A percentile compares a stretch with the other conserved stretches of the same genome.
phyloP scores from a whole-genome alignment of 192 early-diverging fungal genomes.

The Linnemannia zychae region DNA sequence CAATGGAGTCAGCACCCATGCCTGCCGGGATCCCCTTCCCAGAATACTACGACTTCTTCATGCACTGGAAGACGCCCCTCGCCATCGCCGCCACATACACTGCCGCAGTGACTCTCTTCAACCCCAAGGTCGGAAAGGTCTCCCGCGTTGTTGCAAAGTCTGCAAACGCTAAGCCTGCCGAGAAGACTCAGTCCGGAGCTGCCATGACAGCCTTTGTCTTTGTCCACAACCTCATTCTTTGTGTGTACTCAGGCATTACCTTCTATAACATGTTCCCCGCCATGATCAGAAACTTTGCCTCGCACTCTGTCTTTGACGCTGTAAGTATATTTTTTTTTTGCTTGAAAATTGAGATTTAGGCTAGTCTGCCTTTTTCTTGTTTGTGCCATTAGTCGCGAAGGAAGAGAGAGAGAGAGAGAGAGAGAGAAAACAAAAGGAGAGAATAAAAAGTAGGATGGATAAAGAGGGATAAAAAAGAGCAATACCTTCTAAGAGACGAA shows the following conservation, averaged over 20 bases:
- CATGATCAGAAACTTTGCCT: conserved; percentile 66
- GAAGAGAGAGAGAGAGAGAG: not conserved
- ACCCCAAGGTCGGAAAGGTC: conserved; percentile 64
- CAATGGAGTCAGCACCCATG: conserved; percentile 54
- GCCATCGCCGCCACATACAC: conserved; percentile 69
- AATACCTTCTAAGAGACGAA: not conserved
- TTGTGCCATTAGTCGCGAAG: not conserved
- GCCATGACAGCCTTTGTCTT: conserved; percentile 82
- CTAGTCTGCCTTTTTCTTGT: conserved; percentile 10
- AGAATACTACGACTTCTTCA: conserved; percentile 76
- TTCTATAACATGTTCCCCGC: conserved; percentile 73
- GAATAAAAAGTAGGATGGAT: not conserved
- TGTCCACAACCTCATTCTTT: conserved; percentile 80
- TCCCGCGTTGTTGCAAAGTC: conserved; percentile 70
- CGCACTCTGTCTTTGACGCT: conserved; percentile 65
- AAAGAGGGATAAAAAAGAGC: not conserved
- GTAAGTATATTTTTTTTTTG: conserved; percentile 61
- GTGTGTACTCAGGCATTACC: conserved; percentile 79
- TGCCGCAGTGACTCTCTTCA: conserved; percentile 57
- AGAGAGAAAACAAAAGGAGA: not conserved
- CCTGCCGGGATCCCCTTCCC: conserved; percentile 72
- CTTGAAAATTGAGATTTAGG: not conserved
- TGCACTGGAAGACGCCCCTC: conserved; percentile 79
- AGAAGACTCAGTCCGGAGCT: conserved; percentile 47
- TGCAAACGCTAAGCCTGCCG: conserved; percentile 55